Base-by-base conservation (phyloP, 495 filamentous ascomycete species). In the Penicillium parvum region DNA sequence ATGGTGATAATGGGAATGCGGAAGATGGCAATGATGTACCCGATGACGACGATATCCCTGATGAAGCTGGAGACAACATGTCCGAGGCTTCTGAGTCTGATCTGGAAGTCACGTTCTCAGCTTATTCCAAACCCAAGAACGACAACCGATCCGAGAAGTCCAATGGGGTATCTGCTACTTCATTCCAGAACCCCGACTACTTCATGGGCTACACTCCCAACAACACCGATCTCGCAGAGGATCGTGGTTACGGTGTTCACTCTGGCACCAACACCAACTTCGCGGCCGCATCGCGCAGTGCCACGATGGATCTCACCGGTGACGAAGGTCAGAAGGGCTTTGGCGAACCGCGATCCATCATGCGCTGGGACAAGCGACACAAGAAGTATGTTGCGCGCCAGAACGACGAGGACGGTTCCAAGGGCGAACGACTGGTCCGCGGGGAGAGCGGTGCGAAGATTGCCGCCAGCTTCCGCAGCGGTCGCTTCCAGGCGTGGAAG, bases 371-470 rank as follows among this genome's bases (percentile, higher is more conserved):
- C 71, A 95, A 96, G 76, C 90, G 92, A 56, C 78, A 82, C 53
- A 91, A 85, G 67, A 97, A 96, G 68, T 98, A 96, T 66, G 91
- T 98, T 5, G 68, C 84, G 2, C 76, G 83, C 18, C 82, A 79
- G 46, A 96, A 97, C 73, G 92, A 97, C 64, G 87, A 94, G 55
- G 92, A 96, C 71, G 94, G 92, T 12, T 88, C 82, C 35, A 85
- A 85, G 61, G 88, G 89, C 36, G 71, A 71, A n/a, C 85, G 82
- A 42, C 81, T 95, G 66, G 85, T 98, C 28, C 76, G 81, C 34
- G 90, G 94, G 43, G 92, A 98, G 68, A 85, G 79, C 59, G 92
- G 92, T 32, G 88, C 88, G 69, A 97, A 96, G 75, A 95, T 98
- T 44, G 86, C 92, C 1, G 87, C 92, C 32, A 83, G 74, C 48